These are phyloP conservation scores for Geotrichum ghanense DNA, from an alignment of 805 yeast genomes.

Conservation along the genomic window DNA sequence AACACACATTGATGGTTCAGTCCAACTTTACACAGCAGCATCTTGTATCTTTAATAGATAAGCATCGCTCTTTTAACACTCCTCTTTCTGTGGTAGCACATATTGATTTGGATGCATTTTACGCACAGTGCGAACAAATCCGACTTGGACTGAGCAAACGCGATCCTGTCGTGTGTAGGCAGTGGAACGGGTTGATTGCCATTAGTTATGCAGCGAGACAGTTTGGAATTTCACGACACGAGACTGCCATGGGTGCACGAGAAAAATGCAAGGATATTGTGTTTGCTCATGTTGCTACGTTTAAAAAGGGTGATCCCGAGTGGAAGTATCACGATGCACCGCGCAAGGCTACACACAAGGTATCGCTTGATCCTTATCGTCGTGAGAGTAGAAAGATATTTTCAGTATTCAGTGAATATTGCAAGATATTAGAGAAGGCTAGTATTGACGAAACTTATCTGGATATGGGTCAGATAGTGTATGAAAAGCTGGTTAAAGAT, in stretches of 20 bases:
- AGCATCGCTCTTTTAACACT: slow-evolving; percentile 38
- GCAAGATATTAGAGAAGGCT: slow-evolving; percentile 77
- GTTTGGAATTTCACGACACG: slow-evolving; percentile 74
- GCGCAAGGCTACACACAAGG: slow-evolving; percentile 59
- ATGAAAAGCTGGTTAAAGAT: slow-evolving; percentile 29
- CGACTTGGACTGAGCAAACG: slow-evolving; percentile 51
- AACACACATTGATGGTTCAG: background rate
- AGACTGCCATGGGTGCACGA: slow-evolving; percentile 52
- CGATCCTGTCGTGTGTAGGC: slow-evolving; percentile 88
- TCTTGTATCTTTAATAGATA: slow-evolving; percentile 11
- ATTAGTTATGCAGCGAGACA: slow-evolving; percentile 72
- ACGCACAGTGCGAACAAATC: slow-evolving; percentile 80
- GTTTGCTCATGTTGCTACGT: slow-evolving; percentile 88
- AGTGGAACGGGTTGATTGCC: slow-evolving; percentile 85
- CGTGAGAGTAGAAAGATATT: slow-evolving; percentile 75
- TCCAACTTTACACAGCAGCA: slow-evolving; percentile 12
- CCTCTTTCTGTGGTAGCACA: slow-evolving; percentile 75
- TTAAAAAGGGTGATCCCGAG: slow-evolving; percentile 68
- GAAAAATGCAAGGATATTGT: slow-evolving; percentile 66
- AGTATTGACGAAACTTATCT: slow-evolving; percentile 90
- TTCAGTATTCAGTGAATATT: slow-evolving; percentile 45
- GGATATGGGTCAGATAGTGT: slow-evolving; percentile 64
- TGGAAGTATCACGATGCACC: slow-evolving; percentile 62
- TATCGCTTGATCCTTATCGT: slow-evolving; percentile 83
- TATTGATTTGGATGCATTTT: slow-evolving; percentile 88